These are phyloP conservation scores for Dactylonectria macrodidyma DNA, from an alignment of 2,329 filamentous ascomycete genomes.

Conservation along the genomic window DNA sequence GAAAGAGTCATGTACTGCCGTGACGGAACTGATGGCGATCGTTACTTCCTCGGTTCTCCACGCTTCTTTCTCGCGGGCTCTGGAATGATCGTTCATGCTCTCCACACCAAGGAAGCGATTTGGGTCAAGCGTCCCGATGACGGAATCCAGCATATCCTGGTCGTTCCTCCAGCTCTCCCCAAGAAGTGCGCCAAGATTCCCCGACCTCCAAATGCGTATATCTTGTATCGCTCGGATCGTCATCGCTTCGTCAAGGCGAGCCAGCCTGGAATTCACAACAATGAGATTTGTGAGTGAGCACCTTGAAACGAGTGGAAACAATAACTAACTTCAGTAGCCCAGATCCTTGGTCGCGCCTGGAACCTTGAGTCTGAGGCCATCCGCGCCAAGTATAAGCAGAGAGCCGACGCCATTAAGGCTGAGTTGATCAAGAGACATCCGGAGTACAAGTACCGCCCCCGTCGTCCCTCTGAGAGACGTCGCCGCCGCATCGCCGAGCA, in stretches of 20 bases:
- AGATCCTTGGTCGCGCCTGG: constrained; percentile 56
- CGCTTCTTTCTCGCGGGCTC: constrained; percentile 41
- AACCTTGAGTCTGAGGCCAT: constrained; percentile 51
- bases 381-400: constrained; percentile 50
- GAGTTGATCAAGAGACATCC: constrained; percentile 51
- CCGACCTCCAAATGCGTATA: constrained; percentile 60
- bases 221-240: constrained; percentile 58
- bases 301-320: neutral
- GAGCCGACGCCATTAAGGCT: constrained; percentile 51
- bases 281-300: constrained; percentile 58
- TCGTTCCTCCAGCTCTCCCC: neutral
- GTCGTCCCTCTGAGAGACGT: constrained; percentile 49
- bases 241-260: constrained; percentile 53
- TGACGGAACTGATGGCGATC: constrained; percentile 45
- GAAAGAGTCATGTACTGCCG: constrained; percentile 46
- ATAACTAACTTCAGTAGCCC: constrained; percentile 49
- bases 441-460: constrained; percentile 57
- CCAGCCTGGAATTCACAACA: constrained; percentile 57
- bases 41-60: constrained; percentile 47
- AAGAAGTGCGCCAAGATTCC: constrained; percentile 45
- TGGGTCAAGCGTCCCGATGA: constrained; percentile 39
- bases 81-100: constrained; percentile 39
- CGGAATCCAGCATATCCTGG: neutral
- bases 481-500: constrained; percentile 32
- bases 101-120: constrained; percentile 38